phyloP scores from a whole-genome alignment of 176 grass and related monocot genomes.

The Carex parvula region DNA sequence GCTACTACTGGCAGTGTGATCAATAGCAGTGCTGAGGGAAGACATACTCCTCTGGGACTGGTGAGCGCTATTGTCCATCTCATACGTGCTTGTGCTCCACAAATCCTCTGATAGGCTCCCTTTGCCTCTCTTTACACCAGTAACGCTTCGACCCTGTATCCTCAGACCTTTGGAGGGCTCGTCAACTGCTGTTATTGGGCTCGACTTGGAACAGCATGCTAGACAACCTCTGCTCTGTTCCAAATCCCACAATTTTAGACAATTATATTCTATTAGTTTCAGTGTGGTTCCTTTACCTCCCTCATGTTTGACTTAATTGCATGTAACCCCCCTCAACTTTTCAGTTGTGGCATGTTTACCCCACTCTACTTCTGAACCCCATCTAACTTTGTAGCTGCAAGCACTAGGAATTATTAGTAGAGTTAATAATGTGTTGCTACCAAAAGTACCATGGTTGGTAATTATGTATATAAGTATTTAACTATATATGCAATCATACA shows the following conservation, averaged over 20 bases:
- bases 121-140: constrained; percentile 35
- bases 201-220: constrained; percentile 74
- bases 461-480: no score
- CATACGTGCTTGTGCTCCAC: constrained; percentile 66
- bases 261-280: constrained; percentile 26
- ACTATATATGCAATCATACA: not conserved
- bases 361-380: not conserved
- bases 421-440: not conserved
- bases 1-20: constrained; percentile 57
- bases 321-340: not conserved
- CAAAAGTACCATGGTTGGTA: not conserved
- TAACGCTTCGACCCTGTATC: constrained; percentile 58
- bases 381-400: not conserved
- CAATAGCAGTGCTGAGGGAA: constrained; percentile 61
- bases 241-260: constrained; percentile 48
- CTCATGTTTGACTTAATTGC: constrained; percentile 5
- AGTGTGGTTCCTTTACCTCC: not conserved
- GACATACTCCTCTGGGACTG: constrained; percentile 92
- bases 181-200: constrained; percentile 67
- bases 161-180: constrained; percentile 83
- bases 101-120: constrained; percentile 58
- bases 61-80: constrained; percentile 67
- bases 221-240: constrained; percentile 99
- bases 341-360: not conserved
- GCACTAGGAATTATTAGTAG: not conserved